phyloP scores from a whole-genome alignment of 257 asterid species.

The Nicotiana sylvestris region DNA sequence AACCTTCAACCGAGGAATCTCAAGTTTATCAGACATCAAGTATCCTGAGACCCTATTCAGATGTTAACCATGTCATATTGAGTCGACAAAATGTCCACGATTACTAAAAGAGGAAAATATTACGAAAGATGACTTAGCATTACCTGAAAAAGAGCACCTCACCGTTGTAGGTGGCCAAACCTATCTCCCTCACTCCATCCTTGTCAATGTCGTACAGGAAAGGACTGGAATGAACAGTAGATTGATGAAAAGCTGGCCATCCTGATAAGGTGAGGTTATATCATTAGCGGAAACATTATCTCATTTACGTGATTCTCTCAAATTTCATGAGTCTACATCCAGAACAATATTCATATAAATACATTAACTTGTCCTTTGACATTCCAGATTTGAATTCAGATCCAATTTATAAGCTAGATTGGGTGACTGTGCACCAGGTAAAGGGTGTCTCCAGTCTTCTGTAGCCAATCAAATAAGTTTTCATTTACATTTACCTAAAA shows the following conservation, averaged over 20 bases:
- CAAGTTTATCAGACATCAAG: conserved; percentile 87
- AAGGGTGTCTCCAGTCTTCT: not conserved
- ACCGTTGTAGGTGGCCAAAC: conserved; percentile 92
- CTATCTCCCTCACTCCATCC: conserved; percentile 96
- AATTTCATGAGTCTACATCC: not conserved
- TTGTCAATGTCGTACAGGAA: conserved; percentile 90
- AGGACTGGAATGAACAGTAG: conserved; percentile 96
- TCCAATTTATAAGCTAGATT: conserved; percentile 2
- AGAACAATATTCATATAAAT: not conserved
- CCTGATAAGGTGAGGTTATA: conserved; percentile 41
- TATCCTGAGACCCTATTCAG: conserved; percentile 80
- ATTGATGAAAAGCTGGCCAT: conserved; percentile 99
- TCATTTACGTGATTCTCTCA: not conserved
- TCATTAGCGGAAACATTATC: not conserved
- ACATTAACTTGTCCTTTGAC: not conserved
- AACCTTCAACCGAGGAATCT: conserved; percentile 84
- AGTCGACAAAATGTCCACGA: not conserved
- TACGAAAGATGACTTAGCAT: not conserved
- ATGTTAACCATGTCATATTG: not conserved
- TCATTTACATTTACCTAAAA: not conserved
- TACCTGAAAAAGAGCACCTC: conserved; percentile 98
- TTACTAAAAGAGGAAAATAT: not conserved
- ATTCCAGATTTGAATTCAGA: not conserved
- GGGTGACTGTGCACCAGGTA: conserved; percentile 4
- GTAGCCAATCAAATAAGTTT: conserved; percentile 8